Base-by-base conservation (phyloP, 495 filamentous ascomycete species). In the Penicillium goetzii region DNA sequence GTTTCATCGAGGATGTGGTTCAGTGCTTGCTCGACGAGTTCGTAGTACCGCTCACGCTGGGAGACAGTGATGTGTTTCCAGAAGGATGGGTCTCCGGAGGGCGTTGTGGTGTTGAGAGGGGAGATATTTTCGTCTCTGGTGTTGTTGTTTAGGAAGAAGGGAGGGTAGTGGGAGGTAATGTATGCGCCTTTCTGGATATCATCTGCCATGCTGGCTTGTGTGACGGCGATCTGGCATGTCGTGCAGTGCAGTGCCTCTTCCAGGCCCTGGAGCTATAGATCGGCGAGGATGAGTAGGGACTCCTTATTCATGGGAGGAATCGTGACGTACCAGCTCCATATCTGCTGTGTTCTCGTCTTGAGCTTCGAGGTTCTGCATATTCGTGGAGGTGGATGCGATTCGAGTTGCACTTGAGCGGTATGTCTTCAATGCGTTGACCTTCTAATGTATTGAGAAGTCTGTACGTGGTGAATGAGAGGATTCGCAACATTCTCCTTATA, bases 231-330 rank as follows among this genome's bases (percentile, higher is more conserved):
- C 6, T 56, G 52, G 62, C 75, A 77, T 9, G 67, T 65, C 17
- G 60, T 68, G 57, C 76, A 77, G 40, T 57, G 51, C 11, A 78
- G 68, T 33, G 74, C 76, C 65, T 77, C 75, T 55, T 74, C 64
- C 28, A 77, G 62, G 5, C 66, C 63, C 26, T 66, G 55, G 17
- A 63, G 51, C 60, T 67, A 30, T n/a, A 38, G 25, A 43, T 30
- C 1, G 8, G 36, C 1, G 8, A 6, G 0, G 21, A 5, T 60
- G n/a, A 52, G 49, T 40, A 34, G 14, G 21, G 3, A 43, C 23
- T 56, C 21, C 10, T 23, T 17, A 9, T 38, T 6, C n/a, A 41
- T 17, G 10, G 3, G 6, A 11, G 8, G 4, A 6, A 17, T 30
- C 0, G 12, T 36, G 34, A 26, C 58, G 15, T 61, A 63, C 65